A percentile compares a stretch with the other conserved stretches of the same genome.
Conservation (phyloP, 1,284 basidiomycete species). For the Ceratorhiza oryzae-sativae region DNA sequence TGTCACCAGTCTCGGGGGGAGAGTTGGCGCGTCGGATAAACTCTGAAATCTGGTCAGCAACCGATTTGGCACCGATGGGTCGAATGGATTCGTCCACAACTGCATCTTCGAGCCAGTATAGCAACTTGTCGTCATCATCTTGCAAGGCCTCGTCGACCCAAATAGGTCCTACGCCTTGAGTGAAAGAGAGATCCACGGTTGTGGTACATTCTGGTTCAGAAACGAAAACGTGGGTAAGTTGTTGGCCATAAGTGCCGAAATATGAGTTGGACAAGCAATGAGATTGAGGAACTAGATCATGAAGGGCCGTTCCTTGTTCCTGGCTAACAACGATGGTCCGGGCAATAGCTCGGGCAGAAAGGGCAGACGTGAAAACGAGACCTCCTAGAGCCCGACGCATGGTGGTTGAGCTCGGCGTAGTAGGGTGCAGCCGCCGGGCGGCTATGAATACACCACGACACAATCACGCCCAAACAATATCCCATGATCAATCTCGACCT, state of each 20-base stretch:
- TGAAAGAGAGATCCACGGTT: background rate
- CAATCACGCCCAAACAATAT: background rate
- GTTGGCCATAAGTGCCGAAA: slow-evolving; percentile 42
- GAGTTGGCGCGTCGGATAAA: slow-evolving; percentile 24
- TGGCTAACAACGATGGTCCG: slow-evolving; percentile 12
- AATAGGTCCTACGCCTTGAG: background rate
- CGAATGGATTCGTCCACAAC: slow-evolving; percentile 28
- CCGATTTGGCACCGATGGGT: slow-evolving; percentile 3
- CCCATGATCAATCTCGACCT: slow-evolving; percentile 2
- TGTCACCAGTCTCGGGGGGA: background rate
- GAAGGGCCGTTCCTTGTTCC: background rate
- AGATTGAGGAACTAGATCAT: slow-evolving; percentile 3
- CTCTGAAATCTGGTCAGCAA: slow-evolving; percentile 5
- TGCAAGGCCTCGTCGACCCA: background rate
- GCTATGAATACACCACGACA: background rate
- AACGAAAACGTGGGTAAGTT: slow-evolving; percentile 37
- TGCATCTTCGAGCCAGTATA: slow-evolving; percentile 33
- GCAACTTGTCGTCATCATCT: slow-evolving; percentile 6
- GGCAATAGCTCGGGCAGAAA: slow-evolving; percentile 14
- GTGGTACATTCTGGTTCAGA: slow-evolving; percentile 27
- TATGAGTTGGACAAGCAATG: slow-evolving; percentile 39
- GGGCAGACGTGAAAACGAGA: slow-evolving; percentile 9
- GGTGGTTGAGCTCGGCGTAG: background rate
- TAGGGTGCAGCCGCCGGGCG: background rate
- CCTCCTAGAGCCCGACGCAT: slow-evolving; percentile 27